These are phyloP conservation scores for Lodderomyces beijingensis DNA, from an alignment of 1,139 yeast genomes.

Conservation along the genomic window DNA sequence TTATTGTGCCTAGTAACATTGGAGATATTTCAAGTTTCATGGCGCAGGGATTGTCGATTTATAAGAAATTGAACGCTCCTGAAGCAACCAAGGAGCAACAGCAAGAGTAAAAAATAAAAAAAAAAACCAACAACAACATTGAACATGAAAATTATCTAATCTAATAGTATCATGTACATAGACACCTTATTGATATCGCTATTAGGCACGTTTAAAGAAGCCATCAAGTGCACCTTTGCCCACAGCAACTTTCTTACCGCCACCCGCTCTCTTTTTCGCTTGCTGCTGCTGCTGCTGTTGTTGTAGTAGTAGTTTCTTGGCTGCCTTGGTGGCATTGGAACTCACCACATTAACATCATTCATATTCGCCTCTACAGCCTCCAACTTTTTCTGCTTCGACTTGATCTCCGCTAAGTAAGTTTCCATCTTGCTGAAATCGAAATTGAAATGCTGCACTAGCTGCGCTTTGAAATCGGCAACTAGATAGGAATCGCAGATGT, in stretches of 20 bases:
- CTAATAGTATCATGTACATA: background rate
- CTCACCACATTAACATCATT: conserved; percentile 19
- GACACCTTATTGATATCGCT: background rate
- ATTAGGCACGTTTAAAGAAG: conserved; percentile 43
- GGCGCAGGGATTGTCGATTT: conserved; percentile 74
- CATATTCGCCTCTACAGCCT: conserved; percentile 26
- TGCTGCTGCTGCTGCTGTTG: conserved; percentile 9
- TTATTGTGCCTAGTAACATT: conserved; percentile 71
- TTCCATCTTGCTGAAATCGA: conserved; percentile 28
- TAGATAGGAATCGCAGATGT: conserved; percentile 26
- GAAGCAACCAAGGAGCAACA: conserved; percentile 1
- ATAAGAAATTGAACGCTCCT: conserved; percentile 43
- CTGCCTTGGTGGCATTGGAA: conserved; percentile 14
- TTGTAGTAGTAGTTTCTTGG: conserved; percentile 16
- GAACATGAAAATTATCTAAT: background rate
- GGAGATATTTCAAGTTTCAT: conserved; percentile 73
- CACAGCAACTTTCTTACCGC: conserved; percentile 38
- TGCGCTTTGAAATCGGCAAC: conserved; percentile 16
- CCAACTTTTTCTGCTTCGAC: conserved; percentile 23
- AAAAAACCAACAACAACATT: background rate
- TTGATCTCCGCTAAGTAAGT: conserved; percentile 25
- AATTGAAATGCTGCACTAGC: conserved; percentile 12
- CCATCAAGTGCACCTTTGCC: conserved; percentile 63
- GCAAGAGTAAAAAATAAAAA: conserved; percentile 1
- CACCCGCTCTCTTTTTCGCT: conserved; percentile 12